These are phyloP conservation scores for Actinomortierella ambigua DNA, from an alignment of 371 early-diverging fungal genomes.

Conservation along the genomic window DNA sequence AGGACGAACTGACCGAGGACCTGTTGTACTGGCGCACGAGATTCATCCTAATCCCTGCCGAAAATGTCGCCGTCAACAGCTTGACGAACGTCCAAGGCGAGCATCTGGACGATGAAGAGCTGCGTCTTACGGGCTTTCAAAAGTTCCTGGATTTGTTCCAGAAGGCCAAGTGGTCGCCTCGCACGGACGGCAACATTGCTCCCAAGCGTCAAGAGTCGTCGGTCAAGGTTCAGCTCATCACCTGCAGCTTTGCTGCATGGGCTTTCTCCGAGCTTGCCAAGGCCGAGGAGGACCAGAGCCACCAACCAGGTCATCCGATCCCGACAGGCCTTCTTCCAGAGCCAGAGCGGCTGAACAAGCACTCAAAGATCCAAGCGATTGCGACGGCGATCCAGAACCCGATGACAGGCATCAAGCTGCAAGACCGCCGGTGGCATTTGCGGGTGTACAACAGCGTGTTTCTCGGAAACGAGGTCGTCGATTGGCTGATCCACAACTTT, in stretches of 20 bases:
- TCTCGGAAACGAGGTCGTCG: constrained; percentile 87
- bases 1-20: constrained; percentile 81
- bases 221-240: constrained; percentile 39
- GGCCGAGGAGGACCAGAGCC: constrained; percentile 21
- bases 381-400: constrained; percentile 79
- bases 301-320: constrained; percentile 5
- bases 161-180: constrained; percentile 57
- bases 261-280: constrained; percentile 24
- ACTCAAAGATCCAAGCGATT: constrained; percentile 65
- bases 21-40: constrained; percentile 88
- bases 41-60: constrained; percentile 89
- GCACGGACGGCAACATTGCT: constrained; percentile 1
- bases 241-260: constrained; percentile 45
- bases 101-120: constrained; percentile 88
- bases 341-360: constrained; percentile 43
- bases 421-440: constrained; percentile 92
- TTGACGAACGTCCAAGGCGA: constrained; percentile 54
- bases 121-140: constrained; percentile 85
- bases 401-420: constrained; percentile 69
- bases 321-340: constrained; percentile 7
- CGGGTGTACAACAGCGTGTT: constrained; percentile 76
- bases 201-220: constrained; percentile 23
- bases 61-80: constrained; percentile 60
- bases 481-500: constrained; percentile 88
- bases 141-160: constrained; percentile 81